Evolutionary conservation across 2,329 filamentous ascomycete genomes (phyloP), one percentile per base, ranked within the genome.

Genomic region (Sporothrix schenckii): DNA sequence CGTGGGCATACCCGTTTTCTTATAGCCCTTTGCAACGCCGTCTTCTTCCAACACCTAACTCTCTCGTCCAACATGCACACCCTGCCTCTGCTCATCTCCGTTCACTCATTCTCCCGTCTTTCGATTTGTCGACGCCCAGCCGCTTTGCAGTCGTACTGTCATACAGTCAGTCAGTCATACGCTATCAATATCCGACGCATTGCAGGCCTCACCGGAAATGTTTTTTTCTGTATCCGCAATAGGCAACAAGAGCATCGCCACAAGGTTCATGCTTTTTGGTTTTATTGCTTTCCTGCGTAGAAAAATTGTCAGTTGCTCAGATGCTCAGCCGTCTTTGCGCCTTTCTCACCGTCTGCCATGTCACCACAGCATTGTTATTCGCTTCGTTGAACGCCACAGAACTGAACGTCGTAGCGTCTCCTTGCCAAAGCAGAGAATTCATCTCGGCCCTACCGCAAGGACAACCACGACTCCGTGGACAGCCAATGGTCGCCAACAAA

Each of bases 1-100:
- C 49, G 65, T 67, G 66, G 66, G 52, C 13, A 27, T 24, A 66
- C 47, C 61, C 61, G 61, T 66, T 52, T 50, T 66, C 47, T 66
- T 66, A 66, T 66, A 66, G 9, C 27, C 27, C 34, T 39, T 24
- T 52, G n/a, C 34, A 11, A 52, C 58, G 21, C n/a, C n/a, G 34
- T 24, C 50, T 21, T 53, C 50, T 11, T 53, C 50, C n/a, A n/a
- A 56, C 53, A 56, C 21, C 50, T n/a, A 53, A 34, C 53, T 4
- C 56, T 21, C 9, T 34, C 34, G 34, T 34, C 34, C 34, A 34
- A 34, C 34, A 34, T 34, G 34, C 6, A 41, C 56, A 41, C 56
- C 56, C 24, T 50, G 13, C 19, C 13, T 47, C 39, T 30, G n/a
- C 58, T 27, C n/a, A 47, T 63, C 39, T 44, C 58, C 58, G n/a